Evolutionary conservation across 1,139 yeast species (phyloP), one percentile per base, ranked within the genome.

Genomic region (Yamadazyma dushanensis): DNA sequence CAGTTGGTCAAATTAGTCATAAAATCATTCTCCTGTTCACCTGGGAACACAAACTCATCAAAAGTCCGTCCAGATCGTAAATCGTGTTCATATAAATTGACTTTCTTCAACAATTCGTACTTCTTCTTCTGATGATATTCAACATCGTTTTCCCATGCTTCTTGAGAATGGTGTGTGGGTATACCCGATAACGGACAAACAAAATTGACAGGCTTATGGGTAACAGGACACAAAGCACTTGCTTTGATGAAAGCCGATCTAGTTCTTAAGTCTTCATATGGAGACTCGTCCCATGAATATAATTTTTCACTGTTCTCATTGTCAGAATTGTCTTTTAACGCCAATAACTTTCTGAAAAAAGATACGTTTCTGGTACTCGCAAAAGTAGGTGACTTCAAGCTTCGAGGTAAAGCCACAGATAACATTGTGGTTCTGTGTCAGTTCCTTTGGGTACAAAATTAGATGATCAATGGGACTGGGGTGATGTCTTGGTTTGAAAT

Each of bases 141-240:
- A 10, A 57, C 66, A 57, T 92, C 98, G 34, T 68, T 64, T 53
- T 80, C 81, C 96, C 97, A 92, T 2, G 96, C 97, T 49, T 83
- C 90, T 53, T 75, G 74, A 18, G 88, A 80, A 55, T 88, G 95
- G 58, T 92, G 98, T 5, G 98, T 92, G 18, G 98, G 98, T 38
- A 92, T 89, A 5, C 98, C 98, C 5, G 96, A 84, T 41, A 78
- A 66, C 4, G 98, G 98, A 65, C 98, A 92, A 2, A 92, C 88
- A 60, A 73, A 92, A 48, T 83, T 73, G 41, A 92, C 89, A 37
- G 84, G 82, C 46, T 82, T 77, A 17, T 80, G 72, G 1, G 97
- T 89, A 13, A 90, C 92, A 0, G 97, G 97, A 60, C 98, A 92
- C 53, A 77, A 77, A 6, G 96, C 97, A 44, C 82, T 72, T 16